Evolutionary conservation across 148 eudicot genomes (phyloP), one percentile per base, ranked within the genome.

Genomic region (Fagopyrum homotropicum): DNA sequence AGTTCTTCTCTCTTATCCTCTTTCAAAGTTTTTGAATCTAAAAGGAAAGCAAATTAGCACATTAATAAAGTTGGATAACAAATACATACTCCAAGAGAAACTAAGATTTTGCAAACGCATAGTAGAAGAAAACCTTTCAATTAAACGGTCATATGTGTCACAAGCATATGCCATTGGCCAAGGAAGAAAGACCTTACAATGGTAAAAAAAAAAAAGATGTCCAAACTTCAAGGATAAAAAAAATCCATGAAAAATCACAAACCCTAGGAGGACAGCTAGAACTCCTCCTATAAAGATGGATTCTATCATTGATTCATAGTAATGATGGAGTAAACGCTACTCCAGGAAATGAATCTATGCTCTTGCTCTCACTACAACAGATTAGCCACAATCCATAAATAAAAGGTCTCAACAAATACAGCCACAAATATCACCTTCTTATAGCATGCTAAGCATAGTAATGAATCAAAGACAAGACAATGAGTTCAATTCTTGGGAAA

Each of bases 1-100:
- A 95, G 78, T 77, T 95, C 97, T 79, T 92, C 98, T 81, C 99
- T 89, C 83, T 90, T 89, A 77, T 95, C 97, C 84, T 92, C 99
- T 82, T 92, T 95, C 54, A 95, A 85, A 47, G 99, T 95, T 80
- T 95, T 95, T 40, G 99, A 95, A 85, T 95, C 99, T 95, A 86
- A 83, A 71, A 35, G 35, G 72, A 29, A 70, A 0, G 77, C 46
- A 63, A 74, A 52, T 12, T 57, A 52, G 48, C 69, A 55, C 66
- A 22, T 71, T 44, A 43, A 72, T 56, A 69, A 52, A 22, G n/a
- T 49, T 61, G 40, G 43, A 26, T 4, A 35, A 66, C 47, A 66
- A 12, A 4, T 17, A 17, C 74, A 49, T 7, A 70, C 26, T 47
- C 51, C 55, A 72, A 3, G 2, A 17, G 35, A 72, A 72, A 72